Conservation (phyloP, 1,284 basidiomycete species). For the Moniliophthora roreri region DNA sequence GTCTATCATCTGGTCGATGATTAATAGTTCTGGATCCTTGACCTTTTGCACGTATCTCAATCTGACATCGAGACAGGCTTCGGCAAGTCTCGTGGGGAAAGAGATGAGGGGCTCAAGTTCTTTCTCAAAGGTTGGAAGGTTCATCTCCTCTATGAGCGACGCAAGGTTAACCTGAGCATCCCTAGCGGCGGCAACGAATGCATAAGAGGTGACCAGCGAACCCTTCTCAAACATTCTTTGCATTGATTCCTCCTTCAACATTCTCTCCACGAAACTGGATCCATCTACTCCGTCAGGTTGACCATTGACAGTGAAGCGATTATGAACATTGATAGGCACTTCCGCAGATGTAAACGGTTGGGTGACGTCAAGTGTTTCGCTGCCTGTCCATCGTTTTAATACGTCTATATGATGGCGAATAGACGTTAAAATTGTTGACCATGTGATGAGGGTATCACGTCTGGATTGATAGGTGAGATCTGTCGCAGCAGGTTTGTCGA, state of each 20-base stretch:
- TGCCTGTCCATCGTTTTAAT: conserved; percentile 89
- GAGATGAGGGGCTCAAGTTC: conserved; percentile 93
- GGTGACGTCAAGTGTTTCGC: conserved; percentile 85
- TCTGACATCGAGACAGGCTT: conserved; percentile 87
- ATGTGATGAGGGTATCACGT: conserved; percentile 85
- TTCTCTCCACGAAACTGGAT: conserved; percentile 88
- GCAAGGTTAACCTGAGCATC: conserved; percentile 85
- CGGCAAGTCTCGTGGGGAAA: conserved; percentile 93
- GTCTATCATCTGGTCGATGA: conserved; percentile 95
- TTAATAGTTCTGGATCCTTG: conserved; percentile 84
- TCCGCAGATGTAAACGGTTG: conserved; percentile 70
- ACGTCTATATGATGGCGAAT: conserved; percentile 78
- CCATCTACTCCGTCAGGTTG: conserved; percentile 49
- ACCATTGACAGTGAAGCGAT: conserved; percentile 27
- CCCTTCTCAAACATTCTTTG: conserved; percentile 94
- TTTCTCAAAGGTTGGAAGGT: conserved; percentile 90
- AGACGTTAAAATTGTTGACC: conserved; percentile 82
- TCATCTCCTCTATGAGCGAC: conserved; percentile 75
- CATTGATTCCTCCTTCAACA: conserved; percentile 95
- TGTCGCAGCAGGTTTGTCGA: conserved; percentile 74
- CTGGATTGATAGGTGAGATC: conserved; percentile 72
- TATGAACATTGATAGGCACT: conserved; percentile 40
- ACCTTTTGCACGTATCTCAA: conserved; percentile 91
- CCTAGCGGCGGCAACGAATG: conserved; percentile 85
- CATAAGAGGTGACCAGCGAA: conserved; percentile 85